Evolutionary conservation across 257 asterid genomes (phyloP), one percentile per base, ranked within the genome.

Genomic region (Solanum bulbocastanum): DNA sequence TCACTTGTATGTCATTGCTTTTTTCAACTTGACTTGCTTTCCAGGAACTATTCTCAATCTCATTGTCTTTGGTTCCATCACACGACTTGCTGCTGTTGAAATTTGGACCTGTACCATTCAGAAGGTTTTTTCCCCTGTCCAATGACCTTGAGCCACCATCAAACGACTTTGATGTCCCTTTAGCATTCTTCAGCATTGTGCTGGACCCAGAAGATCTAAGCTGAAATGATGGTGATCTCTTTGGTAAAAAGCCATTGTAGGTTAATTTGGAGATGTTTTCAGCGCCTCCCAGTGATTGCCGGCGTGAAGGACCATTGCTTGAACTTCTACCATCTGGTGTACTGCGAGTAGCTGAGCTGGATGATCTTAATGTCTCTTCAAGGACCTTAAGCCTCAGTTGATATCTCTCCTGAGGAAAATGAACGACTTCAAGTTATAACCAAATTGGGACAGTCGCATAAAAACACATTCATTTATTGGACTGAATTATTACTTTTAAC

Each of bases 161-260:
- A 88, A 96, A 96, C 33, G 99, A 96, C 92, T 95, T 96, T 39
- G 99, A 96, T 87, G 99, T 94, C 86, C 98, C 98, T 92, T 96
- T 96, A 49, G 99, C 99, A 89, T 96, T 95, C 92, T 94, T 96
- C 92, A 95, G 90, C 85, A 96, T 94, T 8, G 98, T 52, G 91
- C 99, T 95, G 88, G 96, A 94, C 66, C 96, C 95, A 86, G 98
- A 93, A 72, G 99, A 95, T 90, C 98, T 95, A 86, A 94, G 65
- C 90, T 94, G 98, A 89, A 96, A 95, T 71, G 99, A 96, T 40
- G 98, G 99, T 49, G 98, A 94, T 89, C 98, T 92, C 93, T 95
- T 95, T 36, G 99, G 98, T 88, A 95, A 91, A 85, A 96, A 93
- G 30, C 98, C 98, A 91, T 94, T 95, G 82, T 98, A 94, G 49